A percentile compares a stretch with the other conserved stretches of the same genome.
These are phyloP conservation scores for Carex pumila DNA, from an alignment of 176 grass and related monocot genomes.

Conservation along the genomic window DNA sequence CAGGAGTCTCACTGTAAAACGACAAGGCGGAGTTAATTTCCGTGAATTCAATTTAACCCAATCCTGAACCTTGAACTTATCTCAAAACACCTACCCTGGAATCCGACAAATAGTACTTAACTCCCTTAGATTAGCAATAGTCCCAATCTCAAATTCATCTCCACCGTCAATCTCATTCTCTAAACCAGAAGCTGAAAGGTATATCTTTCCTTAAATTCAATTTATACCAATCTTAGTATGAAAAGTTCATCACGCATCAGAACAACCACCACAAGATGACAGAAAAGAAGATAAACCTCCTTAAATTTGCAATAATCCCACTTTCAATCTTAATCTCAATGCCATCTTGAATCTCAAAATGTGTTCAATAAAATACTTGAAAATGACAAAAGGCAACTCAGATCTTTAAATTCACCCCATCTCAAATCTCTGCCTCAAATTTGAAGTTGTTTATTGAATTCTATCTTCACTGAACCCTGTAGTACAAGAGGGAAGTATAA, in stretches of 20 bases:
- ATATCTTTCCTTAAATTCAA: slow-evolving; percentile 2
- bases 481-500: not conserved
- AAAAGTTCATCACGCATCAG: not conserved
- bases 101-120: not conserved
- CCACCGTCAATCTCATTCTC: not conserved
- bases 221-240: not conserved
- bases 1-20: not conserved
- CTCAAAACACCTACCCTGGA: not conserved
- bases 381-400: not conserved
- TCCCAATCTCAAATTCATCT: not conserved
- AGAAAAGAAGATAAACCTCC: not conserved
- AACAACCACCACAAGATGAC: not conserved
- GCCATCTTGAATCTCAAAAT: not conserved
- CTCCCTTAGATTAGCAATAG: not conserved
- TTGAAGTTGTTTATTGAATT: not conserved
- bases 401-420: slow-evolving; percentile 13
- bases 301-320: not conserved
- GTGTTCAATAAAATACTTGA: not conserved
- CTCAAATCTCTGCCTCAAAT: not conserved
- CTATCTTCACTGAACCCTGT: not conserved
- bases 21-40: slow-evolving; percentile 11
- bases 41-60: not conserved
- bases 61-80: not conserved
- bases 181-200: not conserved
- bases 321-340: not conserved